phyloP scores from a whole-genome alignment of 495 filamentous ascomycete genomes.

The Penicillium steckii region DNA sequence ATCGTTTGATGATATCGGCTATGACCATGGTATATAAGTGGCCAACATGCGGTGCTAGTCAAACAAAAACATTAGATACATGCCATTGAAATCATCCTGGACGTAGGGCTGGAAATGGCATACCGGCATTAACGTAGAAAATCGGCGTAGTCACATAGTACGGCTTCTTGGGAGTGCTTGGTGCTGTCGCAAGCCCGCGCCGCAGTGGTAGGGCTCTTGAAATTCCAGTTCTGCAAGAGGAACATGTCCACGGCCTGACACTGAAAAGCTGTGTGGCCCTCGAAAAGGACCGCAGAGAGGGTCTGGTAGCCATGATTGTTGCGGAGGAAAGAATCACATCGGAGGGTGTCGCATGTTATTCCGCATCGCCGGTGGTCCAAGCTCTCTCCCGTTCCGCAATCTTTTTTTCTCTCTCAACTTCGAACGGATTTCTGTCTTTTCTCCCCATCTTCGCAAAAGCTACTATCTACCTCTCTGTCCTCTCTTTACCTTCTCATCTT shows the following conservation, averaged over 20 bases:
- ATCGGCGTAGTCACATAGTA: conserved; percentile 97
- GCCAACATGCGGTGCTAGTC: conserved; percentile 85
- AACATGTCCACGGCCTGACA: conserved; percentile 33
- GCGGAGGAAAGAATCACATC: conserved; percentile 6
- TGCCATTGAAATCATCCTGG: background rate
- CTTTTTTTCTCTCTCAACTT: conserved; percentile 25
- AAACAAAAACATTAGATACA: background rate
- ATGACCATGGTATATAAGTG: conserved; percentile 93
- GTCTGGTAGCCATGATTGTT: conserved; percentile 30
- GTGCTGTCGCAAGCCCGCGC: conserved; percentile 35
- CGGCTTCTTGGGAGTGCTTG: conserved; percentile 61
- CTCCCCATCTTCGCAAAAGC: background rate
- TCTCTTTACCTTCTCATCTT: background rate
- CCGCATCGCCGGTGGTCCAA: conserved; percentile 42
- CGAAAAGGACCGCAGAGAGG: conserved; percentile 31
- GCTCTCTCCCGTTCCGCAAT: conserved; percentile 28
- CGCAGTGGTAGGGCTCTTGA: conserved; percentile 16
- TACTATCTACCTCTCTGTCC: background rate
- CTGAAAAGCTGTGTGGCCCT: conserved; percentile 31
- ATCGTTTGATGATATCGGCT: conserved; percentile 88
- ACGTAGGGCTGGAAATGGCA: conserved; percentile 7
- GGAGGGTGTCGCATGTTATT: conserved; percentile 22
- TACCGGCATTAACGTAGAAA: conserved; percentile 98
- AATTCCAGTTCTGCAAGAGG: conserved; percentile 22
- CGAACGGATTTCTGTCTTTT: background rate